Evolutionary conservation across 1,139 yeast species (phyloP), one percentile per base, ranked within the genome.

Genomic region (Hemisphaericaspora xylofermentans): DNA sequence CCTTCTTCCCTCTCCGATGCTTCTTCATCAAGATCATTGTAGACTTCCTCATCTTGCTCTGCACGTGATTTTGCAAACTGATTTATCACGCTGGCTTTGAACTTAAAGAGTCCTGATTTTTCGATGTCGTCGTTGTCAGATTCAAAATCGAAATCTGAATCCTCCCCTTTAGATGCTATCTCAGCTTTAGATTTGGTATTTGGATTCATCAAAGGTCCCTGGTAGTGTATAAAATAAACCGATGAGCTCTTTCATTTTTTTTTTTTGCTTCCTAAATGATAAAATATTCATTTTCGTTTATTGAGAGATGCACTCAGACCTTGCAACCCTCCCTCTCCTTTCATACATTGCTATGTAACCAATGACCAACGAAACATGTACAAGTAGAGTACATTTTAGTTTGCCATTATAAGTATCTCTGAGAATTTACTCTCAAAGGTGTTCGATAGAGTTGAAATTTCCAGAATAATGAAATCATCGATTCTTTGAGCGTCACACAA

Each of bases 21-120:
- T 10, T 46, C 50, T 9, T 41, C 49, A 1, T 46, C 50, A 4
- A 19, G 22, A 19, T 8, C 8, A 19, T 19, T 19, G 22, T 19
- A 19, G 8, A 40, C 50, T 6, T 41, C 53, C 26, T 46, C 53
- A 18, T 38, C 40, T 18, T 43, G 43, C 14, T 47, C 46, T n/a
- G 24, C 31, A 25, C n/a, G n/a, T 15, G 28, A 12, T 31, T 34
- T 31, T n/a, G 14, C 6, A 15, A 28, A 19, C 5, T 18, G 30
- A 12, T 18, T 22, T 17, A 18, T 33, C 14, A 24, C 21, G 14
- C 32, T 39, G 5, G 42, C 21, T 33, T 36, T 42, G 21, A 42
- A 16, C 22, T 33, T 36, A 24, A 42, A 42, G 12, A 39, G 40
- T 17, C 61, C 74, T 28, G 56, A 69, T 32, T 56, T 53, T 3